Evolutionary conservation across 2,329 filamentous ascomycete genomes (phyloP).

Genomic region (Talaromyces verruculosus): DNA sequence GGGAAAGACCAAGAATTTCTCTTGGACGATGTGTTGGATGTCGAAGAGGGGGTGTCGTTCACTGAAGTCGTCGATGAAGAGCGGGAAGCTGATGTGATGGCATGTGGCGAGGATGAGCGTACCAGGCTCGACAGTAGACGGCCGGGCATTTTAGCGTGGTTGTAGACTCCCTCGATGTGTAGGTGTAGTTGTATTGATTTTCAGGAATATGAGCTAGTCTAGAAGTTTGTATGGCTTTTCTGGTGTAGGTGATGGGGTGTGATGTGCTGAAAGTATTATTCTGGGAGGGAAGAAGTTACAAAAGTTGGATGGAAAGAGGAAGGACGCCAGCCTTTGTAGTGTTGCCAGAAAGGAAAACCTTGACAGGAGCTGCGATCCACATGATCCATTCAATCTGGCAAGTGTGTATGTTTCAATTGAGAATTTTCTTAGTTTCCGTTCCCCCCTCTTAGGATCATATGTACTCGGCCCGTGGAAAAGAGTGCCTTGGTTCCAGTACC

Average conservation of each 20-base stretch:
- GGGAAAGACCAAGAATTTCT: conserved; percentile 29
- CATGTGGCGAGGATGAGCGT: conserved; percentile 34
- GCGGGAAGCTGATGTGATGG: conserved; percentile 34
- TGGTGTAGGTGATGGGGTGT: neutral
- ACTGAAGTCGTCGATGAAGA: conserved; percentile 40
- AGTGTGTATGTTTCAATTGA: neutral
- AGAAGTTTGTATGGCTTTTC: neutral
- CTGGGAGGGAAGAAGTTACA: neutral
- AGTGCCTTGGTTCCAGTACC: conserved; percentile 8
- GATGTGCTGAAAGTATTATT: neutral
- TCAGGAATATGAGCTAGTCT: no score
- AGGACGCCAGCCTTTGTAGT: conserved; percentile 13
- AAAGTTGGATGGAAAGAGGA: neutral
- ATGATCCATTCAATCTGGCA: neutral
- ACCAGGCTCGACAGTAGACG: conserved; percentile 43
- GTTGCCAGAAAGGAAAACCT: conserved; percentile 12
- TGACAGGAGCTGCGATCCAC: conserved; percentile 12
- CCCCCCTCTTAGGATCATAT: neutral
- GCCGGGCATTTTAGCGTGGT: conserved; percentile 35
- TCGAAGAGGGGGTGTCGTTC: conserved; percentile 29
- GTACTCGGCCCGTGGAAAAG: conserved; percentile 12
- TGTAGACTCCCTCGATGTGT: neutral
- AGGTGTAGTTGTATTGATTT: no score
- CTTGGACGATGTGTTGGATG: conserved; percentile 24
- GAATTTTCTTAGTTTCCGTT: neutral